Evolutionary conservation across 805 yeast genomes (phyloP).

Genomic region (Torulaspora microellipsoides): DNA sequence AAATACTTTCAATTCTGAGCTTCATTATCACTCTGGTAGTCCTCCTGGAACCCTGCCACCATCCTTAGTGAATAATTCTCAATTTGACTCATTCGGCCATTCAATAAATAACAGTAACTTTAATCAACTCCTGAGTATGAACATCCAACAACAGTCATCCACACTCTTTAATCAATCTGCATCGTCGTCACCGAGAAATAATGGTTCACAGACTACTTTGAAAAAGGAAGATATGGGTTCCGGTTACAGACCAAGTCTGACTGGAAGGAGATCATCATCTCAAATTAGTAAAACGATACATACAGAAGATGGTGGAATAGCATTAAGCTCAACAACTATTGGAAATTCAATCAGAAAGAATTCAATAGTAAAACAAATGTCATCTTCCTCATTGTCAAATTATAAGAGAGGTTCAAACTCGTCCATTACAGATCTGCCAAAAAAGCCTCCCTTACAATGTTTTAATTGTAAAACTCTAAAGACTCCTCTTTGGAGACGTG

Average conservation of each 20-base stretch:
- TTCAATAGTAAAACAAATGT: conserved; percentile 26
- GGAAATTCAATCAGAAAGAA: conserved; percentile 29
- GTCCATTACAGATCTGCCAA: conserved; percentile 20
- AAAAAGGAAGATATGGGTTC: conserved; percentile 6
- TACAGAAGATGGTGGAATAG: conserved; percentile 21
- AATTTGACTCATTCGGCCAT: conserved; percentile 2
- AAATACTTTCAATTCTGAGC: conserved; percentile 30
- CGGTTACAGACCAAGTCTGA: conserved; percentile 5
- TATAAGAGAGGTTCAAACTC: conserved; percentile 22
- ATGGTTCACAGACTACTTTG: conserved; percentile 5
- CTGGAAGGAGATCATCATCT: conserved; percentile 13
- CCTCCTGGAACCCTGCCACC: conserved; percentile 10
- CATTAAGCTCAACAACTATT: conserved; percentile 18
- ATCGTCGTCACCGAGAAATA: conserved; percentile 11
- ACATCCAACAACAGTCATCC: conserved; percentile 2
- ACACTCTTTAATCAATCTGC: conserved; percentile 7
- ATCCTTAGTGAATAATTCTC: conserved; percentile 1
- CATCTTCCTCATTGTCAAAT: conserved; percentile 28
- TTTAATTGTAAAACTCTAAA: conserved; percentile 88
- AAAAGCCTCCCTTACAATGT: conserved; percentile 46
- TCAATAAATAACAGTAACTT: not conserved
- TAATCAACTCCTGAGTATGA: conserved; percentile 7
- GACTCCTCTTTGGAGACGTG: conserved; percentile 93
- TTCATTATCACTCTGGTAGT: conserved; percentile 12
- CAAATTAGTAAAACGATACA: conserved; percentile 12